These are phyloP conservation scores for Trametes sp. DNA, from an alignment of 1,284 basidiomycete genomes.

Conservation along the genomic window DNA sequence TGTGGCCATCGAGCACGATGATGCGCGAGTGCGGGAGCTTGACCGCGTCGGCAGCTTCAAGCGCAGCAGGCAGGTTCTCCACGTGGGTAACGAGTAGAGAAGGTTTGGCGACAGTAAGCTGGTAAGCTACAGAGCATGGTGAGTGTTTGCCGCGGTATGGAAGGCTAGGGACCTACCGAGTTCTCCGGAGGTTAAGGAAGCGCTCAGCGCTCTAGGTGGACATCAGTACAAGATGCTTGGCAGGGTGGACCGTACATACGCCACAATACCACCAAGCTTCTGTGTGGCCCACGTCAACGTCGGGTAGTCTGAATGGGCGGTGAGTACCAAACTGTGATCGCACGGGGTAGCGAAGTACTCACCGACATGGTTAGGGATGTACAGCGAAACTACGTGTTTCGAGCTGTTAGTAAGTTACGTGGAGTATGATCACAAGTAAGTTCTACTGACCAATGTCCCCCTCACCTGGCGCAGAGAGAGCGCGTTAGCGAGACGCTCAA, in stretches of 20 bases:
- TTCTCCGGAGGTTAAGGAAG: slow-evolving; percentile 66
- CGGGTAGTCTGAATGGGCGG: slow-evolving; percentile 18
- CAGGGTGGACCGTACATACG: slow-evolving; percentile 44
- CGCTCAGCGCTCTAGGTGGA: slow-evolving; percentile 59
- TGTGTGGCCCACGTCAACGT: slow-evolving; percentile 60
- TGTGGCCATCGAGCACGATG: slow-evolving; percentile 53
- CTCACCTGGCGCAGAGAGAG: slow-evolving; percentile 19
- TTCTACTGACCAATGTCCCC: slow-evolving; percentile 34
- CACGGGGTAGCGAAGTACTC: neutral
- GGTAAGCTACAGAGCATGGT: slow-evolving; percentile 39
- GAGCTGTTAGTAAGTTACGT: neutral
- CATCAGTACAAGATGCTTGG: neutral
- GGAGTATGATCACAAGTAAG: too few relatives aligned
- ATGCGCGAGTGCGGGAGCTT: slow-evolving; percentile 60
- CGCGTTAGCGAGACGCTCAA: too few relatives aligned
- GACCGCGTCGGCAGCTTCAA: slow-evolving; percentile 53
- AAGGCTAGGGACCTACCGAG: slow-evolving; percentile 43
- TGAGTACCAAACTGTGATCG: neutral
- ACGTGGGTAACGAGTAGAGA: slow-evolving; percentile 63
- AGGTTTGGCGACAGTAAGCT: slow-evolving; percentile 60
- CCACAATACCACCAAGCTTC: slow-evolving; percentile 70
- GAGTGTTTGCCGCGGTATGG: neutral
- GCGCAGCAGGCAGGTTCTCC: slow-evolving; percentile 53
- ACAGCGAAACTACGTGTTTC: slow-evolving; percentile 31
- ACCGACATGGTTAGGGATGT: slow-evolving; percentile 39